Base-by-base conservation (phyloP, 2,329 filamentous ascomycete species). In the Daldinia sp. region DNA sequence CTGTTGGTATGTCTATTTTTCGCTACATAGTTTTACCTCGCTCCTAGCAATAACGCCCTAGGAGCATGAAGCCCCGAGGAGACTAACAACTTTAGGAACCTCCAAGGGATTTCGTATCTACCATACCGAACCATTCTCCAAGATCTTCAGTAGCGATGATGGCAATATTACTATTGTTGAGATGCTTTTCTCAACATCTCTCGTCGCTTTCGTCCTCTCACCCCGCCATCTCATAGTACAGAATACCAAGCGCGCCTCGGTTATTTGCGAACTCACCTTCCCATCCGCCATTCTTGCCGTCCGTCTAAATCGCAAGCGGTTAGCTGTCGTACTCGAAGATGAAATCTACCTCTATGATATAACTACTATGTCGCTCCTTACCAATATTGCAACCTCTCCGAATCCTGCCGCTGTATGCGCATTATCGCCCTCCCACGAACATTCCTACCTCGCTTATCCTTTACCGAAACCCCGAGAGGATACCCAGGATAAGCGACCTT, bases 291-390 rank as follows among this genome's bases (percentile, higher is more conserved):
- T 99, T 10, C 88, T 98, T 44, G 94, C 95, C 20, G 93, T 99
- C 66, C 92, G 94, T 72, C 85, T 99, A 76, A 99, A 99, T 80
- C 89, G 96, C 73, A 98, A 98, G 81, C 90, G 96, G 41, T 87
- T 99, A 28, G 93, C 96, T 12, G 94, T 99, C 35, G 91, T 98
- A 13, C 87, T 98, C 63, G 96, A 99, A 79, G 94, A 97, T 75
- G 92, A 97, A 79, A 97, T 98, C 70, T 99, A 98, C 81, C 87
- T 99, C 55, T 99, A 99, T 83, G 96, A 99, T 80, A 98, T 99
- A 73, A 94, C 94, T 81, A 98, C 98, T 78, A 98, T 99, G 95
- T 95, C 92, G 76, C 88, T 98, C 65, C 86, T 98, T 44, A 92
- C 94, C 80, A 97, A 93, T 5, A 97, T 98, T 72, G 90, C 94